Evolutionary conservation across 2,329 filamentous ascomycete species (phyloP), one percentile per base, ranked within the genome.

Genomic region (Diaporthe caulivora): DNA sequence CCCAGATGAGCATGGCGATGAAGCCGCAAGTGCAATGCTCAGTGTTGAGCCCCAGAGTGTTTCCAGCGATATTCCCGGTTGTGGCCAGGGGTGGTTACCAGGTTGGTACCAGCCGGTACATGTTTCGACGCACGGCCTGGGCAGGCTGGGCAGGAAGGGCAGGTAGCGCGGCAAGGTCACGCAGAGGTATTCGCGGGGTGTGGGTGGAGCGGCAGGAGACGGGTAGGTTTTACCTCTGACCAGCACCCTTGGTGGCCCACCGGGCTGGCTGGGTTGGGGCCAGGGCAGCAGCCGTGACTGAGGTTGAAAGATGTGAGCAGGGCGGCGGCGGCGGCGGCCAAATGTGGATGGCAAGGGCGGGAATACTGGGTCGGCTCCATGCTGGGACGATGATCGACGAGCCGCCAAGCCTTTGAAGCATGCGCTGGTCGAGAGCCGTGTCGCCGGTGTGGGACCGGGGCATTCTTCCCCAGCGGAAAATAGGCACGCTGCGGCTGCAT

Each of bases 1-100:
- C 29, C 58, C 44, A 72, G 62, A 55, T 72, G 67, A 67, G 58
- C 58, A 40, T 67, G 70, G 51, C 70, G 70, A 72, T 72, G 70
- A 72, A 72, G 31, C 70, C 17, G 49, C 18, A 67, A 55, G 21
- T 53, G 58, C 58, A 65, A 72, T 72, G 70, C 70, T 57, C 40
- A 55, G 70, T 21, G 26, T 26, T 53, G 60, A 55, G 58, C 58
- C 49, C 24, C 44, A 67, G 29, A 31, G 49, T 55, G 49, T 55
- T 65, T 72, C 70, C 70, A 67, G 5, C 70, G 58, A 67, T 67
- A 44, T 55, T 42, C 70, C 70, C 49, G 37, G 70, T 24, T 9
- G n/a, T 42, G 54, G 40, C 40, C 70, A 72, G 49, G 70, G 70
- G 49, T 24, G 49, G 58, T 29, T 37, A 44, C 29, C 49, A n/a